Percentiles rank a stretch among this genome's conserved stretches.
phyloP scores from a whole-genome alignment of 108 stramenopile genomes.

The Cyclotella cryptica region DNA sequence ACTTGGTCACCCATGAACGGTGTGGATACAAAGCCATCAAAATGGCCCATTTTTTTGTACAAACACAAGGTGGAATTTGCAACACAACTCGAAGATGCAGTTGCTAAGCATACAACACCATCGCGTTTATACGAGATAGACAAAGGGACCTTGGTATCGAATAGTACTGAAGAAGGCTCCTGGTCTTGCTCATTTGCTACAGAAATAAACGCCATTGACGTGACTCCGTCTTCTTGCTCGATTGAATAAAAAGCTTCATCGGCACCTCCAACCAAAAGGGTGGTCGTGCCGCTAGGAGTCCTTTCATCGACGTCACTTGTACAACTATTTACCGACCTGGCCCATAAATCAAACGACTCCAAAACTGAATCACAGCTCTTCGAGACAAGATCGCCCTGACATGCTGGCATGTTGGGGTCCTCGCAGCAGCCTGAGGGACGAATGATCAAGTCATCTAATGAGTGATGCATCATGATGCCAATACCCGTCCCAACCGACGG shows the following conservation, averaged over 20 bases:
- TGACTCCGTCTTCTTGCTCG: not conserved
- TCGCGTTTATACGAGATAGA: not conserved
- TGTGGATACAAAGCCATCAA: constrained; percentile 12
- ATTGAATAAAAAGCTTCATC: constrained; percentile 1
- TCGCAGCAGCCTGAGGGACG: constrained; percentile 38
- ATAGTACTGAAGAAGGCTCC: not conserved
- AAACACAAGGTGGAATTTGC: constrained; percentile 4
- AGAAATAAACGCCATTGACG: constrained; percentile 1
- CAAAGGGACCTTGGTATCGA: not conserved
- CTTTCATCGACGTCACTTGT: not conserved
- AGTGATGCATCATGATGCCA: constrained; percentile 39
- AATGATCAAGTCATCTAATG: constrained; percentile 26
- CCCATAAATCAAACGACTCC: constrained; percentile 35
- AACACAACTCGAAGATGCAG: constrained; percentile 10
- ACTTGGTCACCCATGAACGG: constrained; percentile 15
- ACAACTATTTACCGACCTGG: constrained; percentile 21
- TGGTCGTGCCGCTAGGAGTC: not conserved
- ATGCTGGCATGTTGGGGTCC: constrained; percentile 19
- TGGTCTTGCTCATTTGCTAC: not conserved
- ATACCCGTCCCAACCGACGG: constrained; percentile 3
- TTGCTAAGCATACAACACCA: not conserved
- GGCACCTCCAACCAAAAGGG: not conserved
- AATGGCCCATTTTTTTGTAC: constrained; percentile 10
- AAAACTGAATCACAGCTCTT: constrained; percentile 32
- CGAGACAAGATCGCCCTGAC: constrained; percentile 19